Percentiles rank a stretch among this genome's conserved stretches.
These are phyloP conservation scores for Pythium rishiriense DNA, from an alignment of 352 stramenopile genomes.

Conservation along the genomic window DNA sequence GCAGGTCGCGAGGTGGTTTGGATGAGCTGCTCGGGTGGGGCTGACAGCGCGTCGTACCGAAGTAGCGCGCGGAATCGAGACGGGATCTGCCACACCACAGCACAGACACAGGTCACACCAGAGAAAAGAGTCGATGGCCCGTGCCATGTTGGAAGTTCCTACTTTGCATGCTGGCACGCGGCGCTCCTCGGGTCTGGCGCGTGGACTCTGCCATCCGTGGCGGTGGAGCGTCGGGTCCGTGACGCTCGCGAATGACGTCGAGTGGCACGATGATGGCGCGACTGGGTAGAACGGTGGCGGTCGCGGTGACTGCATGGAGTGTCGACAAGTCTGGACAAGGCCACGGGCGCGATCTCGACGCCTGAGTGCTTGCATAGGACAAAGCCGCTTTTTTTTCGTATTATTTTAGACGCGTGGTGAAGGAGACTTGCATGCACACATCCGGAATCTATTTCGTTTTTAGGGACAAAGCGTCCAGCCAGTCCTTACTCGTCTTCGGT, in stretches of 20 bases:
- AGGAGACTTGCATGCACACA: too few species aligned
- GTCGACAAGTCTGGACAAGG: too few species aligned
- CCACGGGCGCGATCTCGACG: too few species aligned
- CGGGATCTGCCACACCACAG: slow-evolving; percentile 32
- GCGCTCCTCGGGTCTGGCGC: slow-evolving; percentile 25
- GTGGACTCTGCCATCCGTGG: slow-evolving; percentile 47
- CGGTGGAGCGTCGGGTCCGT: slow-evolving; percentile 64
- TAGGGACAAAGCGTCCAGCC: not conserved
- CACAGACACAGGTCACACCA: not conserved
- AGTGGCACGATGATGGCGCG: not conserved
- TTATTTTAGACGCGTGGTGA: too few species aligned
- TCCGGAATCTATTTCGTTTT: not conserved
- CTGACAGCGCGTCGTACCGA: slow-evolving; percentile 26
- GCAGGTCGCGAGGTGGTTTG: not conserved
- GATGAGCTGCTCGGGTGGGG: not conserved
- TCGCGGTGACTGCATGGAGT: slow-evolving; percentile 21
- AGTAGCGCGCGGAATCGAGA: slow-evolving; percentile 38
- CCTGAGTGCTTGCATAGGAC: too few species aligned
- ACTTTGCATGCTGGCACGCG: slow-evolving; percentile 40
- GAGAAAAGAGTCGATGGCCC: too few species aligned
- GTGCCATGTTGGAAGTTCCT: not conserved
- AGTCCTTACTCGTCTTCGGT: not conserved
- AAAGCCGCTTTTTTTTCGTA: too few species aligned
- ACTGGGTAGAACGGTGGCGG: slow-evolving; percentile 5
- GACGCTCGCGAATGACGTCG: slow-evolving; percentile 48